Percentiles rank a stretch among this genome's conserved stretches.
Evolutionary conservation across 192 early-diverging fungal genomes (phyloP).

Genomic region (Linnemannia hyalina): DNA sequence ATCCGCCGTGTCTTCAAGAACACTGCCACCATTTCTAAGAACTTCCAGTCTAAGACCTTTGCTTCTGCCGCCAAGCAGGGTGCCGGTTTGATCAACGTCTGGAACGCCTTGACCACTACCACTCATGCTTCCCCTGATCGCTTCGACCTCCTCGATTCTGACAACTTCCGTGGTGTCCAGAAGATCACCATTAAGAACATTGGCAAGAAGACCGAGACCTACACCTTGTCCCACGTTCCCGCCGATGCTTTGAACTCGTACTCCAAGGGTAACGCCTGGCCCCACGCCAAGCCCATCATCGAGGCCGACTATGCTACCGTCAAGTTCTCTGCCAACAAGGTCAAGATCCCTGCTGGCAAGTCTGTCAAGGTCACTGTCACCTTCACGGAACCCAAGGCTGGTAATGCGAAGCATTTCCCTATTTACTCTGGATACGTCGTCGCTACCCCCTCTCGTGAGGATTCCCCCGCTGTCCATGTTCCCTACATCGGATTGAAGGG

Average conservation of each 20-base stretch:
- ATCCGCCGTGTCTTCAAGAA: slow-evolving; percentile 44
- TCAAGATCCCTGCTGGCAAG: slow-evolving; percentile 50
- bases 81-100: slow-evolving; percentile 81
- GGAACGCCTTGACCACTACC: slow-evolving; percentile 67
- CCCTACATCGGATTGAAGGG: slow-evolving; percentile 55
- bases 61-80: slow-evolving; percentile 73
- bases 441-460: slow-evolving; percentile 33
- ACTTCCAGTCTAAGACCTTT: slow-evolving; percentile 1
- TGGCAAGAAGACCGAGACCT: slow-evolving; percentile 45
- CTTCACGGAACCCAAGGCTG: slow-evolving; percentile 58
- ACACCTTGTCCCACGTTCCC: slow-evolving; percentile 51
- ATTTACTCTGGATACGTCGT: slow-evolving; percentile 39
- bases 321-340: slow-evolving; percentile 20
- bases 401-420: slow-evolving; percentile 24
- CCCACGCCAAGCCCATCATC: slow-evolving; percentile 36
- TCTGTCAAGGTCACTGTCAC: slow-evolving; percentile 46
- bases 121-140: slow-evolving; percentile 66
- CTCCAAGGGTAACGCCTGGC: slow-evolving; percentile 23
- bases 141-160: slow-evolving; percentile 69
- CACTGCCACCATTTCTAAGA: slow-evolving; percentile 32
- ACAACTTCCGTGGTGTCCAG: slow-evolving; percentile 40
- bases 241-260: slow-evolving; percentile 61
- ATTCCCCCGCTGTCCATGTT: slow-evolving; percentile 22
- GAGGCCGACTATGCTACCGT: slow-evolving; percentile 54
- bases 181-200: slow-evolving; percentile 59